Conservation (phyloP, 2,329 filamentous ascomycete species). For the Escovopsis weberi region DNA sequence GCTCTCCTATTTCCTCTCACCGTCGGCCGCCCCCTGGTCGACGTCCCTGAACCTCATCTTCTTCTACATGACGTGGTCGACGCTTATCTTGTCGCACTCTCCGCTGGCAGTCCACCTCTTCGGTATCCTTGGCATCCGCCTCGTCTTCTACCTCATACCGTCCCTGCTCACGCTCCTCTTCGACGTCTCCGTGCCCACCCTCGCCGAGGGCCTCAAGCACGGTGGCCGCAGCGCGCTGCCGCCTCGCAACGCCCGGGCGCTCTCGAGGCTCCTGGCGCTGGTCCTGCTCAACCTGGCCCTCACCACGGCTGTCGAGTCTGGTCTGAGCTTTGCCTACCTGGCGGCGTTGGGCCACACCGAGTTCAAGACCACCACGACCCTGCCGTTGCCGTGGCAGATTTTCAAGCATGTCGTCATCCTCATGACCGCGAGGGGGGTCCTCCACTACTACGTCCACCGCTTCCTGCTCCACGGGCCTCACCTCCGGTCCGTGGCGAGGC, state of each 20-base stretch:
- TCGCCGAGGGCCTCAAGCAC: slow-evolving; percentile 55
- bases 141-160: slow-evolving; percentile 58
- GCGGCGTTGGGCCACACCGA: slow-evolving; percentile 22
- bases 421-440: slow-evolving; percentile 34
- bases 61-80: slow-evolving; percentile 84
- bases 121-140: slow-evolving; percentile 51
- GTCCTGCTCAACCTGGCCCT: slow-evolving; percentile 32
- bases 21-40: slow-evolving; percentile 50
- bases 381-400: slow-evolving; percentile 39
- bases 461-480: slow-evolving; percentile 46
- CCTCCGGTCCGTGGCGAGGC: slow-evolving; percentile 18
- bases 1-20: slow-evolving; percentile 50
- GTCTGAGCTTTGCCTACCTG: slow-evolving; percentile 22
- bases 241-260: slow-evolving; percentile 22
- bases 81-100: slow-evolving; percentile 62
- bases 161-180: slow-evolving; percentile 59
- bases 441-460: slow-evolving; percentile 64
- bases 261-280: slow-evolving; percentile 24
- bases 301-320: slow-evolving; percentile 28
- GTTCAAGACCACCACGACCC: slow-evolving; percentile 32
- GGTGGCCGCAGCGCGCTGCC: slow-evolving; percentile 39
- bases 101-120: slow-evolving; percentile 62
- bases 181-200: slow-evolving; percentile 54
- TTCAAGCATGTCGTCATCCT: slow-evolving; percentile 32
- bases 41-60: slow-evolving; percentile 76